Conservation (phyloP, 495 filamentous ascomycete species). For the Trichocladium uniseriatum region DNA sequence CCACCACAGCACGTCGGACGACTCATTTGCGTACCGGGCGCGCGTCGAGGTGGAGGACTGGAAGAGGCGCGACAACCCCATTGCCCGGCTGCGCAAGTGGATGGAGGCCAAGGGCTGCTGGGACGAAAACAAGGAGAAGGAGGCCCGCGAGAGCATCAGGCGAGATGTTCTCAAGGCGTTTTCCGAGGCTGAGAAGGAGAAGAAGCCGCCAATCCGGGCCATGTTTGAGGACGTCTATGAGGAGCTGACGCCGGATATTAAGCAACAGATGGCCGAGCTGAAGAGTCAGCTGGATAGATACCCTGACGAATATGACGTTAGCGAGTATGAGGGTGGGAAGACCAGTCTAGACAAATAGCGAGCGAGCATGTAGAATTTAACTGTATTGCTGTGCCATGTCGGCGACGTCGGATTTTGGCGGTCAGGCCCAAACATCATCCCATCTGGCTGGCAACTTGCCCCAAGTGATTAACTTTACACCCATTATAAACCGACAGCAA, state of each 20-base stretch:
- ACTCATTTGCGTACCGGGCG: conserved; percentile 92
- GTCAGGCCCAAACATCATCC: too few species aligned
- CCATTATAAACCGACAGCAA: too few species aligned
- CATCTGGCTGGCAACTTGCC: too few species aligned
- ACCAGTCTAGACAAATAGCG: conserved; percentile 44
- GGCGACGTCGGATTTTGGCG: too few species aligned
- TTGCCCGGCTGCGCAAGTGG: conserved; percentile 85
- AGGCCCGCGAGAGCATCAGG: conserved; percentile 54
- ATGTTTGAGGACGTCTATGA: conserved; percentile 89
- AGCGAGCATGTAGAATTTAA: not conserved
- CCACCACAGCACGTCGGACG: conserved; percentile 96
- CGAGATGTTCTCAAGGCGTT: conserved; percentile 79
- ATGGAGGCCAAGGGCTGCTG: conserved; percentile 72
- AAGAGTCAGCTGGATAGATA: conserved; percentile 71
- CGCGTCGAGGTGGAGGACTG: conserved; percentile 94
- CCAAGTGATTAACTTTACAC: too few species aligned
- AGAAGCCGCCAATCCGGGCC: conserved; percentile 67
- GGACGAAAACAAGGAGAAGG: conserved; percentile 75
- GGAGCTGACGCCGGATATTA: conserved; percentile 71
- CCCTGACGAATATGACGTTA: conserved; percentile 86
- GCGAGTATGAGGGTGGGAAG: conserved; percentile 65
- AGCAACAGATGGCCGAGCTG: conserved; percentile 69
- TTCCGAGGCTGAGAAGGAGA: conserved; percentile 76
- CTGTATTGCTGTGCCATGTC: too few species aligned
- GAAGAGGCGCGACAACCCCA: conserved; percentile 93